Base-by-base conservation (phyloP, 2,329 filamentous ascomycete genomes). In the Blumeria graminis region DNA sequence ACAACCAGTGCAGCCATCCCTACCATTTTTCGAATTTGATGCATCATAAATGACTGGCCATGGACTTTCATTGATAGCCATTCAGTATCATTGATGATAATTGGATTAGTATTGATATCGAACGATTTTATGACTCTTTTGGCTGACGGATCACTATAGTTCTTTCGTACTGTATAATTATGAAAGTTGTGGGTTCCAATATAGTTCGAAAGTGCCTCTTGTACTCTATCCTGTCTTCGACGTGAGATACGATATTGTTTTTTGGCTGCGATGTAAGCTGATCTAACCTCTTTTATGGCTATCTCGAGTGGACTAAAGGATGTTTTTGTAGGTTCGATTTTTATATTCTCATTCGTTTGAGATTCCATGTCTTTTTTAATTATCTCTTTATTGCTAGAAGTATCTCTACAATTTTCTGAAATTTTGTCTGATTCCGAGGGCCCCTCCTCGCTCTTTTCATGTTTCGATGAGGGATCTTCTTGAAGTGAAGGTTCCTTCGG, bases 21-120 rank as follows among this genome's bases (percentile, higher is more conserved):
- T 14, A 98, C 86, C 92, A 98, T 96, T 71, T 96, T 98, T 65
- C 92, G 83, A 69, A 98, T 98, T 71, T 98, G 92, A 69, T 98
- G 92, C 92, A 98, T 98, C 92, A 98, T 98, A 75, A 98, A 98
- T 65, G 84, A 90, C 70, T 98, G 92, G 0, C 92, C 92, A 69
- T 98, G 92, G 28, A 98, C 89, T 68, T 94, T 94, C 62, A 96
- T 74, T 46, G 84, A 92, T 4, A 98, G 74, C 92, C 92, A 98
- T 72, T 98, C 85, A 1, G 88, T 95, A 65, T 90, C 81, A 68
- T 86, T 80, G 69, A 94, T 93, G 65, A 88, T 79, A 64, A 94
- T 82, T 0, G 88, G 87, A 55, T 77, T 72, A 3, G 73, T 71
- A 67, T 87, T 84, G 57, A 87, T 82, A 39, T 82, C 74, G 72